Conservation (phyloP, 768 basidiomycete species). For the Panaeolus cyanescens region DNA sequence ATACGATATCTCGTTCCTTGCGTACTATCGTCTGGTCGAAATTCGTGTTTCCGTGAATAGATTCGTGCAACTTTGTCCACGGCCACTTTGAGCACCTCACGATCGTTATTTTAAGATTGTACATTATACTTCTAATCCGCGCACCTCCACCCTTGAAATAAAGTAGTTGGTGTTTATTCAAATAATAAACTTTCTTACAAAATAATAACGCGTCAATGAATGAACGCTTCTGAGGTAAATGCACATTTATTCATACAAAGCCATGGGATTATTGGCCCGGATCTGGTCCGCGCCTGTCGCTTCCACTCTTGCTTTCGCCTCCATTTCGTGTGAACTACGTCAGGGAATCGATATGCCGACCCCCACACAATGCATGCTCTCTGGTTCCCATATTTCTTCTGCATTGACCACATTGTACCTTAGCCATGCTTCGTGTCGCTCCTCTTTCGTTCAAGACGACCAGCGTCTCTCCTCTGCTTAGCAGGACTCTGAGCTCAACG, state of each 20-base stretch:
- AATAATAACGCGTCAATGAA: not conserved
- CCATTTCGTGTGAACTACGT: not conserved
- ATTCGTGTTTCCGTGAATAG: not conserved
- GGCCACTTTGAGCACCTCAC: not conserved
- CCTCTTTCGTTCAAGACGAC: not conserved
- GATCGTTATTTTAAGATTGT: not conserved
- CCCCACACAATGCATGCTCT: not conserved
- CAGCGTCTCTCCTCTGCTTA: not conserved
- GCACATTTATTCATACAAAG: not conserved
- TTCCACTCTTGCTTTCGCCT: not conserved
- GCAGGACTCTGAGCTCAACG: conserved; percentile 26
- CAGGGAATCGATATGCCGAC: not conserved
- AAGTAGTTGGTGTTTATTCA: not conserved
- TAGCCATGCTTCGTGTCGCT: not conserved
- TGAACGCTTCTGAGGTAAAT: not conserved
- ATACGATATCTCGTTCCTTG: not conserved
- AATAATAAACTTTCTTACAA: not conserved
- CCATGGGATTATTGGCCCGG: conserved; percentile 1
- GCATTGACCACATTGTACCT: not conserved
- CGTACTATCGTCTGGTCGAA: not conserved
- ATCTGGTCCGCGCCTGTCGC: not conserved
- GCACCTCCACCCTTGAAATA: not conserved
- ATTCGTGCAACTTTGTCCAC: not conserved
- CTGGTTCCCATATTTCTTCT: not conserved
- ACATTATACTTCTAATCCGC: not conserved